Evolutionary conservation across 169 alveolate species (phyloP), one percentile per base, ranked within the genome.

Genomic region (Plasmodium ovale): DNA sequence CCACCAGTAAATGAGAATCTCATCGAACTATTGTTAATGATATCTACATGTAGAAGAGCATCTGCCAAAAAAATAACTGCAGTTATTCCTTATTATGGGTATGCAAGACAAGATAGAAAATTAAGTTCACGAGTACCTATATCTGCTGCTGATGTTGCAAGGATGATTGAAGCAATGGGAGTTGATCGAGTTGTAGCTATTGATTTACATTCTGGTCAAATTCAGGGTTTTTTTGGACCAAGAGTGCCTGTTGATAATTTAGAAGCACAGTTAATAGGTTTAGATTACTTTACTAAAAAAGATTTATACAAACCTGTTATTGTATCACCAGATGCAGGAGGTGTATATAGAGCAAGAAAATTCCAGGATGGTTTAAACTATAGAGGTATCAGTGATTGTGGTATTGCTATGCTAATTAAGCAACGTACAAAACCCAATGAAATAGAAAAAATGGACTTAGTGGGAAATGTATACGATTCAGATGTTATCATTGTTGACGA

Each of bases 321-420:
- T 53, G 99, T 98, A 16, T 95, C 99, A 7, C 99, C 99, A 10
- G 99, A 98, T 93, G 99, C 99, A 9, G 99, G 99, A 0, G 96
- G 95, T 0, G 90, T 74, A 33, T 51, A 85, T 16, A 56, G 96
- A 60, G 88, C 94, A 6, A 82, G 90, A 33, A 67, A 84, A 54
- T 91, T 93, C 21, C 90, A 73, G 29, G 90, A 93, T 27, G 79
- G 88, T 7, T 62, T 87, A 37, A 64, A 84, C 49, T 58, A 92
- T 31, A 51, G 88, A 39, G 91, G 92, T 16, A 65, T 71, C 51
- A 49, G 87, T 31, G 60, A 89, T 31, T 87, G 95, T 49, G 97
- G 94, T 27, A 77, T 95, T 42, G 98, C 98, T 2, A 95, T 95
- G 96, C 89, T 97, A 33, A 92, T 94, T 47, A 97, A 97, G 90